phyloP scores from a whole-genome alignment of 352 stramenopile species.

The Phytophthora pisi region DNA sequence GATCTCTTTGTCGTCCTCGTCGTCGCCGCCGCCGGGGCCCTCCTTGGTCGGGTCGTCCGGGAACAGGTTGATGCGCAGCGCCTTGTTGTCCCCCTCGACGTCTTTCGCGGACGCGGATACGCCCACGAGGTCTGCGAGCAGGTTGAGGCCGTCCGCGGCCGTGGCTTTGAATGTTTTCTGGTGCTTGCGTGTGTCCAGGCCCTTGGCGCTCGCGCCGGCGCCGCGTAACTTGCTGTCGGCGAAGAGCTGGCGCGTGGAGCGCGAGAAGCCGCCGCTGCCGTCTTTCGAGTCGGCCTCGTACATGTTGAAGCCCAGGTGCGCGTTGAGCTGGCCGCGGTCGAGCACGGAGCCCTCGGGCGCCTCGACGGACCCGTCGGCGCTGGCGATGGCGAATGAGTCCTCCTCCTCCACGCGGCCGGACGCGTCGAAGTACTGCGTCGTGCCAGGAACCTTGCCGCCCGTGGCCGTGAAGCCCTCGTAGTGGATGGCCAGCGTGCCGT shows the following conservation, averaged over 20 bases:
- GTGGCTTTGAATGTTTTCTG: conserved; percentile 82
- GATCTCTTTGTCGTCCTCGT: conserved; percentile 69
- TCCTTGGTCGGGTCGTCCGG: conserved; percentile 55
- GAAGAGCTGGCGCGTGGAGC: conserved; percentile 62
- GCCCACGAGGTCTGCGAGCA: conserved; percentile 85
- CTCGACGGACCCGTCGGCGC: conserved; percentile 52
- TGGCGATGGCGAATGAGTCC: conserved; percentile 67
- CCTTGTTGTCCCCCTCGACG: conserved; percentile 54
- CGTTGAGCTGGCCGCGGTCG: conserved; percentile 62
- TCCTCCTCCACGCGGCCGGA: conserved; percentile 68
- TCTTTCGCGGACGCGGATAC: conserved; percentile 54
- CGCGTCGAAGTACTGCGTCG: conserved; percentile 70
- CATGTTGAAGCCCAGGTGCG: conserved; percentile 82
- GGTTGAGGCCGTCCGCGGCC: conserved; percentile 80
- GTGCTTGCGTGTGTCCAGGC: conserved; percentile 37
- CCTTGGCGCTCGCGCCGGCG: conserved; percentile 28
- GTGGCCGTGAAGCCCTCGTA: conserved; percentile 75
- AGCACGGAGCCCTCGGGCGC: conserved; percentile 59
- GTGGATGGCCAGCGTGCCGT: conserved; percentile 84
- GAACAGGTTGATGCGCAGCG: conserved; percentile 84
- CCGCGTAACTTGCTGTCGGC: conserved; percentile 61
- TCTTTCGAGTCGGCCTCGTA: conserved; percentile 80
- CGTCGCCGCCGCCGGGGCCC: conserved; percentile 41
- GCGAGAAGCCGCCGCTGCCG: conserved; percentile 33
- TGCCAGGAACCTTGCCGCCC: conserved; percentile 72